These are phyloP conservation scores for Eragrostis nindensis DNA, from an alignment of 176 grass and related monocot genomes.

Conservation along the genomic window DNA sequence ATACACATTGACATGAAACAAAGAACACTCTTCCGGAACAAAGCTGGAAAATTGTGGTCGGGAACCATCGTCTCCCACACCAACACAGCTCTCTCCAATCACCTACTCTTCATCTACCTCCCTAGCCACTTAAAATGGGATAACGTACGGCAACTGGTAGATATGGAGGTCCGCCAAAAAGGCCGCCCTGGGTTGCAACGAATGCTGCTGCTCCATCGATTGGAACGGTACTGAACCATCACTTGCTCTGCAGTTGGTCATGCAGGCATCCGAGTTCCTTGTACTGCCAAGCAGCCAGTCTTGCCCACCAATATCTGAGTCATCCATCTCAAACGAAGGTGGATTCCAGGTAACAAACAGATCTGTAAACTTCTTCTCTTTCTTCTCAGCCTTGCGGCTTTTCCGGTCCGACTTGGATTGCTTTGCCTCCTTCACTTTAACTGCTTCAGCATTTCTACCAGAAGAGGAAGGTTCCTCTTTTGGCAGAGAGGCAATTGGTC, in stretches of 20 bases:
- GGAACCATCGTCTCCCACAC: conserved; percentile 33
- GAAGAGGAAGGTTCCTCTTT: conserved; percentile 50
- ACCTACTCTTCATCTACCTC: conserved; percentile 37
- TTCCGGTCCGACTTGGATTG: conserved; percentile 43
- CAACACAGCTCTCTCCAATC: conserved; percentile 51
- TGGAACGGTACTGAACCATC: conserved; percentile 17
- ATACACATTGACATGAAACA: neutral
- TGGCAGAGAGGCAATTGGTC: neutral
- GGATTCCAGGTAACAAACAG: conserved; percentile 63
- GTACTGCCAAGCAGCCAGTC: conserved; percentile 44
- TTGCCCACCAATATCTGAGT: conserved; percentile 16
- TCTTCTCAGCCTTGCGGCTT: conserved; percentile 48
- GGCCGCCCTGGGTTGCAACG: conserved; percentile 40
- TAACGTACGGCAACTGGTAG: conserved; percentile 50
- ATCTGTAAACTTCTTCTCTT: conserved; percentile 48
- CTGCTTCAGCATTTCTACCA: conserved; percentile 16
- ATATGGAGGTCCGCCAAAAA: conserved; percentile 44
- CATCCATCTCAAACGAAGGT: neutral
- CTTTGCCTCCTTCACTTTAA: neutral
- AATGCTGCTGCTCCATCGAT: conserved; percentile 37
- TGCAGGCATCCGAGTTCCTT: conserved; percentile 38
- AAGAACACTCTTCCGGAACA: conserved; percentile 32
- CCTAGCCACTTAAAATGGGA: conserved; percentile 47
- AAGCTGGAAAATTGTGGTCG: conserved; percentile 57
- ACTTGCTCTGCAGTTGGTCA: conserved; percentile 30